These are phyloP conservation scores for Talaromyces sp. DNA, from an alignment of 2,329 filamentous ascomycete species.

Conservation along the genomic window DNA sequence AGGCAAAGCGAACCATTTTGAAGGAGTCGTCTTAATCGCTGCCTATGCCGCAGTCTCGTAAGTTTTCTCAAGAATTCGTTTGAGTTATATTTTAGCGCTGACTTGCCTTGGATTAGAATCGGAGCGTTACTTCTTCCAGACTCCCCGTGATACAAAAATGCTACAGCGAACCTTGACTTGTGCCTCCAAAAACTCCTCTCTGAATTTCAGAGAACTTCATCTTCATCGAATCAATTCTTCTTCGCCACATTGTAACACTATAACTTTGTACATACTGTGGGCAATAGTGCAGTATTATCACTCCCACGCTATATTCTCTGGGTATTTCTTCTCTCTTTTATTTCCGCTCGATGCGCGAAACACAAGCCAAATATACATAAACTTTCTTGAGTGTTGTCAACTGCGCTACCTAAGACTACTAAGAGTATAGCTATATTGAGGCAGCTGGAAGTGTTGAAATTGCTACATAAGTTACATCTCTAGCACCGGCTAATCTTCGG, in stretches of 20 bases:
- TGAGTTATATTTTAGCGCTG: not conserved
- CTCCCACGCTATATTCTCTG: not conserved
- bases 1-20: not conserved
- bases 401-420: not conserved
- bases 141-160: not conserved
- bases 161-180: not conserved
- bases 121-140: not conserved
- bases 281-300: not conserved
- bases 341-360: not conserved
- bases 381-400: not conserved
- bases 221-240: not conserved
- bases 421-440: not conserved
- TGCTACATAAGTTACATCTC: not conserved
- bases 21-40: not conserved
- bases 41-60: not conserved
- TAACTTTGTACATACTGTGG: not conserved
- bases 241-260: not conserved
- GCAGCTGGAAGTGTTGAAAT: not conserved
- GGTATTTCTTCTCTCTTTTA: not conserved
- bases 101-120: not conserved
- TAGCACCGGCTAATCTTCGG: not conserved
- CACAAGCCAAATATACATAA: not conserved
- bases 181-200: not conserved
- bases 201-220: not conserved
- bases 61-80: not conserved